A percentile compares a stretch with the other conserved stretches of the same genome.
Evolutionary conservation across 257 asterid genomes (phyloP).

Genomic region (Linaria vulgaris): DNA sequence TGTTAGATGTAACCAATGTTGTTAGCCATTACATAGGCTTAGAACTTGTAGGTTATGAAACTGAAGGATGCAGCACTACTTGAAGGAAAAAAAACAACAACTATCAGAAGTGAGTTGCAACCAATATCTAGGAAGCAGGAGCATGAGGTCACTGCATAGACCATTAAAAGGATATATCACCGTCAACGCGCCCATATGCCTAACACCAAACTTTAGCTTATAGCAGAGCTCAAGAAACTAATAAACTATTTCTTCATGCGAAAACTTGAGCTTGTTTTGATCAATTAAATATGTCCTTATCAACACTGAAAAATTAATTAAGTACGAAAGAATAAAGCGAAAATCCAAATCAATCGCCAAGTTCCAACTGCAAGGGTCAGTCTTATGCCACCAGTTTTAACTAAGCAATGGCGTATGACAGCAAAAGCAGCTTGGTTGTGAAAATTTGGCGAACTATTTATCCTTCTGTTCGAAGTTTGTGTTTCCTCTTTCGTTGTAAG

Average conservation of each 20-base stretch:
- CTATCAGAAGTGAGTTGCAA: background rate
- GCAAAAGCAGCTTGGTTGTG: conserved; percentile 6
- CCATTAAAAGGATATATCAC: conserved; percentile 14
- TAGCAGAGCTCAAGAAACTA: no score
- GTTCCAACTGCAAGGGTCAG: conserved; percentile 18
- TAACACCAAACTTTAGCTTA: background rate
- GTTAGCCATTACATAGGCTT: conserved; percentile 9
- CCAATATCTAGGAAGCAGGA: conserved; percentile 12
- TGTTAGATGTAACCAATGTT: conserved; percentile 29
- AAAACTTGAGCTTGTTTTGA: background rate
- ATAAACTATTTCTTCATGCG: background rate
- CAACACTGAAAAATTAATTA: background rate
- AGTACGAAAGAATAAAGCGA: conserved; percentile 8
- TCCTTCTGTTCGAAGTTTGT: background rate
- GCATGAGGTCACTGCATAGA: background rate
- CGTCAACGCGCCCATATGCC: background rate
- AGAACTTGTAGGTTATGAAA: conserved; percentile 4
- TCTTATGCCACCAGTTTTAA: conserved; percentile 16
- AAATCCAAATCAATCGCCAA: conserved; percentile 8
- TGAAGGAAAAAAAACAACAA: conserved; percentile 10
- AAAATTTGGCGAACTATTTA: conserved; percentile 8
- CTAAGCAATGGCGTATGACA: background rate
- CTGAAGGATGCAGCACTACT: background rate
- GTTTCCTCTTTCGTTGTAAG: background rate
- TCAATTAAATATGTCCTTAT: no score